Evolutionary conservation across 305 asterid species (phyloP).

Genomic region (Fraxinus ornus): DNA sequence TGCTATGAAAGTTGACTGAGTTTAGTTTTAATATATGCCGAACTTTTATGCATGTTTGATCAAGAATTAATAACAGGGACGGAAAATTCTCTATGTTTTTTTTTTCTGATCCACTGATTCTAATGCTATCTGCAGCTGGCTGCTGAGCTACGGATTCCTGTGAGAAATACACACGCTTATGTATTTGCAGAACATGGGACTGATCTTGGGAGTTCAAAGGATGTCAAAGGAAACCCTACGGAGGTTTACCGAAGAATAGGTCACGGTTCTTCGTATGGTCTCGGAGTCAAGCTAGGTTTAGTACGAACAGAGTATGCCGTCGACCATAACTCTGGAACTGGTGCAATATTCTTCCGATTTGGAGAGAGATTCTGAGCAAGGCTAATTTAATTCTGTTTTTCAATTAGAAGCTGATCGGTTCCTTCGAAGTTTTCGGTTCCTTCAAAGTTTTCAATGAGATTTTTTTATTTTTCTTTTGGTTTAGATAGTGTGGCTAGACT

Average conservation of each 20-base stretch:
- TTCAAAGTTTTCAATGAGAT: background rate
- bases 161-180: slow-evolving; percentile 76
- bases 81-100: background rate
- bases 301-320: slow-evolving; percentile 94
- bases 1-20: background rate
- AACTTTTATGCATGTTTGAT: background rate
- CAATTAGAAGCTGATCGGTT: background rate
- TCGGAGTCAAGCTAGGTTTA: slow-evolving; percentile 80
- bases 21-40: background rate
- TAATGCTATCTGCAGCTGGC: slow-evolving; percentile 54
- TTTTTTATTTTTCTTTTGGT: background rate
- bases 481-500: background rate
- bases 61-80: too few relatives aligned
- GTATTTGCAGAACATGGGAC: slow-evolving; percentile 97
- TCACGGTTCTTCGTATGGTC: slow-evolving; percentile 91
- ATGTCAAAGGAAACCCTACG: slow-evolving; percentile 95
- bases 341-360: slow-evolving; percentile 67
- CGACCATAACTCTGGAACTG: slow-evolving; percentile 84
- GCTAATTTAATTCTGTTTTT: background rate
- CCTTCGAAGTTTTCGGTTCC: background rate
- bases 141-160: slow-evolving; percentile 84
- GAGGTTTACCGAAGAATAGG: slow-evolving; percentile 93
- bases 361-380: slow-evolving; percentile 69
- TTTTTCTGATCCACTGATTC: slow-evolving; percentile 15
- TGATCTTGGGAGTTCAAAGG: slow-evolving; percentile 92